These are phyloP conservation scores for Ustilago trichophora DNA, from an alignment of 1,284 basidiomycete genomes.

Conservation along the genomic window DNA sequence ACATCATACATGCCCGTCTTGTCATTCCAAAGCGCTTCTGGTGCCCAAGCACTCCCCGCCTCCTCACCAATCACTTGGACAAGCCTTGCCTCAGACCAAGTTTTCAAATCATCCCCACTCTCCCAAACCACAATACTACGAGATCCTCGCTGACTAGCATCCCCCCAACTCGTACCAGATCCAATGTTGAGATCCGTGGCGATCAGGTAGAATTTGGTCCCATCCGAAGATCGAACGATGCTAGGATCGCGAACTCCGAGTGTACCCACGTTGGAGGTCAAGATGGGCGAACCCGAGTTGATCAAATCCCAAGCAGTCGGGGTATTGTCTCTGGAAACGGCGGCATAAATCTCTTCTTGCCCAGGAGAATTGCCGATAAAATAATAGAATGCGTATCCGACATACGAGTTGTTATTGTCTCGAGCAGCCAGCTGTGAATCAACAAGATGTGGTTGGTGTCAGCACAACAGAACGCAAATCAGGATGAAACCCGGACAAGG, in stretches of 20 bases:
- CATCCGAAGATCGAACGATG: constrained; percentile 11
- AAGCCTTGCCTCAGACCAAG: constrained; percentile 6
- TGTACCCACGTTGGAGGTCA: constrained; percentile 18
- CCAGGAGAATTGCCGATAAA: constrained; percentile 16
- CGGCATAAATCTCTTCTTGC: constrained; percentile 19
- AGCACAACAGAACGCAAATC: too few species aligned
- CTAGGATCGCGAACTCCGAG: constrained; percentile 12
- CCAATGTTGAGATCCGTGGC: constrained; percentile 22
- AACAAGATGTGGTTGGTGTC: too few species aligned
- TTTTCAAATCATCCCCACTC: constrained; percentile 2
- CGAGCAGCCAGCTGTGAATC: too few species aligned
- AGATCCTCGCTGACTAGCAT: not conserved
- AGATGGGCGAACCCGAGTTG: constrained; percentile 15
- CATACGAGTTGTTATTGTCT: constrained; percentile 4
- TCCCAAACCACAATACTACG: constrained; percentile 22
- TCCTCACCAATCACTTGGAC: not conserved
- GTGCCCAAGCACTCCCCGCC: constrained; percentile 21
- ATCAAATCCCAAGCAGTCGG: constrained; percentile 16
- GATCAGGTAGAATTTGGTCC: constrained; percentile 14
- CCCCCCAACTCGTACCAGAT: constrained; percentile 9
- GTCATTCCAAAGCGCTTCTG: constrained; percentile 20
- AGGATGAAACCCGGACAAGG: too few species aligned
- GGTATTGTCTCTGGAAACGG: constrained; percentile 11
- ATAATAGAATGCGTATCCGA: constrained; percentile 27
- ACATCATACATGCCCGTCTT: constrained; percentile 11